A percentile compares a stretch with the other conserved stretches of the same genome.
These are phyloP conservation scores for Fusarium pilosicola DNA, from an alignment of 2,329 filamentous ascomycete species.

Conservation along the genomic window DNA sequence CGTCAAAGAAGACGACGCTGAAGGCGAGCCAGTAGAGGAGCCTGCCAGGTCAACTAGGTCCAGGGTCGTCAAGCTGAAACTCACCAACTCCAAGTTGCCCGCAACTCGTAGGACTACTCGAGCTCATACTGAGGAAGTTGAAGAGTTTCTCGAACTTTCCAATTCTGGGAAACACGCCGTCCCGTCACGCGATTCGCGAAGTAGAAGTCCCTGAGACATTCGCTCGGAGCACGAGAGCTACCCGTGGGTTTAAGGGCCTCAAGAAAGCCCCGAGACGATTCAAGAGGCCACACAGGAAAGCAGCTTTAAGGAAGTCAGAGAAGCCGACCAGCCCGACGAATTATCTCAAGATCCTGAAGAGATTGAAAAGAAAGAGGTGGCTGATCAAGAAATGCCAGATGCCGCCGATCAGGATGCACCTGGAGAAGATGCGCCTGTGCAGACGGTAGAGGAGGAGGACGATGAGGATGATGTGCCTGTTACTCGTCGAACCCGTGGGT, in stretches of 20 bases:
- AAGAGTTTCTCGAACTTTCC: constrained; percentile 67
- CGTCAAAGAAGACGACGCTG: constrained; percentile 43
- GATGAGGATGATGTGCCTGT: constrained; percentile 62
- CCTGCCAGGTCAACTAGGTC: constrained; percentile 45
- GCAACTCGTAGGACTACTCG: constrained; percentile 61
- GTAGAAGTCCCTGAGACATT: constrained; percentile 66
- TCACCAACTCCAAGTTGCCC: constrained; percentile 48
- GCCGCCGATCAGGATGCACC: constrained; percentile 42
- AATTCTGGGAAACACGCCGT: constrained; percentile 69
- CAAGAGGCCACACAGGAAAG: constrained; percentile 66
- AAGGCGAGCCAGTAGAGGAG: constrained; percentile 31
- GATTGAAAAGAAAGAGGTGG: constrained; percentile 45
- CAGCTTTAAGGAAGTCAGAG: constrained; percentile 50
- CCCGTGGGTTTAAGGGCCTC: constrained; percentile 62
- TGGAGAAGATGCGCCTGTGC: constrained; percentile 46
- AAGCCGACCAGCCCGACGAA: constrained; percentile 52
- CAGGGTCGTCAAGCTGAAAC: constrained; percentile 58
- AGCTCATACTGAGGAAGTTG: constrained; percentile 64
- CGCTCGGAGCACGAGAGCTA: constrained; percentile 54
- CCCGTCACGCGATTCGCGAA: constrained; percentile 60
- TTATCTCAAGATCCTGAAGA: constrained; percentile 48
- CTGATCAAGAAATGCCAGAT: constrained; percentile 46
- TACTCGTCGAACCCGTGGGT: constrained; percentile 57
- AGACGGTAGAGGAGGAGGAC: constrained; percentile 51
- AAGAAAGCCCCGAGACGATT: constrained; percentile 60